phyloP scores from a whole-genome alignment of 192 early-diverging fungal genomes.

The Coemansia sp. region DNA sequence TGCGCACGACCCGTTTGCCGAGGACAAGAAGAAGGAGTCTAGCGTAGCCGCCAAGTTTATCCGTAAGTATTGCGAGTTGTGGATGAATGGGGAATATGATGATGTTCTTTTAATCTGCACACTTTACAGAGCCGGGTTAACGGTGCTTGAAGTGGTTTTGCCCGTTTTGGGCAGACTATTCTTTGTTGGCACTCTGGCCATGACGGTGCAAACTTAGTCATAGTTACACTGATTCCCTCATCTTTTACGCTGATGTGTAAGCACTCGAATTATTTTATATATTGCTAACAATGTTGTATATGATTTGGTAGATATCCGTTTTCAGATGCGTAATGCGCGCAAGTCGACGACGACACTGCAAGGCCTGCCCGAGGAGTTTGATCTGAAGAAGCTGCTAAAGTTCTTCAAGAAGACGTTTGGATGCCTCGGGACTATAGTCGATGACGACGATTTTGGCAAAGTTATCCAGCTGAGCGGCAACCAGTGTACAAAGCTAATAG shows the following conservation, averaged over 20 bases:
- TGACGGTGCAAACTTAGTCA: slow-evolving; percentile 51
- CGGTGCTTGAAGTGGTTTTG: not conserved
- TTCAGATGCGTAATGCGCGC: slow-evolving; percentile 94
- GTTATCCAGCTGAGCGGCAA: slow-evolving; percentile 95
- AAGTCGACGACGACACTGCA: slow-evolving; percentile 96
- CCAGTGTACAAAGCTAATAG: slow-evolving; percentile 79
- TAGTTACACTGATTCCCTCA: slow-evolving; percentile 60
- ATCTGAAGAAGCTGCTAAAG: slow-evolving; percentile 89
- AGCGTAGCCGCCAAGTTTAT: slow-evolving; percentile 37
- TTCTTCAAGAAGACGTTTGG: slow-evolving; percentile 94
- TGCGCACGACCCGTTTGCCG: slow-evolving; percentile 14
- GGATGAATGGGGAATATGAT: not conserved
- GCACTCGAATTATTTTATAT: not conserved
- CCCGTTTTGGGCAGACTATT: slow-evolving; percentile 11
- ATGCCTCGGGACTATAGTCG: slow-evolving; percentile 90
- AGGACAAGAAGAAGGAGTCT: slow-evolving; percentile 47
- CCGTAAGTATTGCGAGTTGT: slow-evolving; percentile 44
- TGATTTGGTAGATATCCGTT: slow-evolving; percentile 80
- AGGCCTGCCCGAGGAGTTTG: slow-evolving; percentile 81
- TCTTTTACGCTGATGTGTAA: too few species aligned
- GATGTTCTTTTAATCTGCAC: slow-evolving; percentile 6
- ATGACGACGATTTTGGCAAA: slow-evolving; percentile 87
- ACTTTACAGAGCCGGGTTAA: slow-evolving; percentile 6
- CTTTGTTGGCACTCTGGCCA: slow-evolving; percentile 39
- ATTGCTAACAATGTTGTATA: not conserved